Evolutionary conservation across 352 stramenopile species (phyloP).

Genomic region (Phytophthora boehmeriae): DNA sequence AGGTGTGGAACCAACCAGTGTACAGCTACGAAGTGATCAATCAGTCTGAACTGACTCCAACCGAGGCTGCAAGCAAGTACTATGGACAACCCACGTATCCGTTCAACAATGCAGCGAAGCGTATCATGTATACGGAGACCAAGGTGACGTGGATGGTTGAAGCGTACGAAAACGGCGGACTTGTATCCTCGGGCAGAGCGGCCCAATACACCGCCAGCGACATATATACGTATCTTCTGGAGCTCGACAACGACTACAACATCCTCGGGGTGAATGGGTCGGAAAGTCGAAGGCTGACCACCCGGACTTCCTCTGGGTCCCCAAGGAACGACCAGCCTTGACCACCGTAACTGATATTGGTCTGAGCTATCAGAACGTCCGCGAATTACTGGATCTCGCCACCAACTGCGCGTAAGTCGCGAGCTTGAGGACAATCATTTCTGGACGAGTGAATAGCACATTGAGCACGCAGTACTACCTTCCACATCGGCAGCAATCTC

Average conservation of each 20-base stretch:
- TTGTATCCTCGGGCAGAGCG: conserved; percentile 18
- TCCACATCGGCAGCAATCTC: too few species aligned
- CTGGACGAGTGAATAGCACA: too few species aligned
- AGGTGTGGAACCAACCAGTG: conserved; percentile 64
- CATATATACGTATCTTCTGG: conserved; percentile 36
- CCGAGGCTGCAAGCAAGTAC: conserved; percentile 27
- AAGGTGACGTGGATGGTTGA: conserved; percentile 44
- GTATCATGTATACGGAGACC: conserved; percentile 41
- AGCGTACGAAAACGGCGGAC: conserved; percentile 28
- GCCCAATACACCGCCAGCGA: conserved; percentile 13
- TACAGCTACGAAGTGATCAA: conserved; percentile 37
- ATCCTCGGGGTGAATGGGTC: conserved; percentile 41
- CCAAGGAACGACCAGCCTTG: conserved; percentile 13
- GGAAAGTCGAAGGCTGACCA: conserved; percentile 26
- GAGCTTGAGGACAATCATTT: too few species aligned
- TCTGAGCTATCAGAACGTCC: conserved; percentile 30
- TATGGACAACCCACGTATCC: conserved; percentile 40
- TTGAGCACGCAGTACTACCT: too few species aligned
- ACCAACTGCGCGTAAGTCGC: conserved; percentile 13
- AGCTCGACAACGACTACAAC: conserved; percentile 32
- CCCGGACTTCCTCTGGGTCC: conserved; percentile 38
- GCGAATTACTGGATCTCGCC: conserved; percentile 14
- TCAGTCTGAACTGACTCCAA: conserved; percentile 27
- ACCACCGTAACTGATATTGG: conserved; percentile 24
- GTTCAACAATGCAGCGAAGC: conserved; percentile 39